A percentile compares a stretch with the other conserved stretches of the same genome.
Conservation (phyloP, 2,329 filamentous ascomycete species). For the Calcarisporium arbuscula region DNA sequence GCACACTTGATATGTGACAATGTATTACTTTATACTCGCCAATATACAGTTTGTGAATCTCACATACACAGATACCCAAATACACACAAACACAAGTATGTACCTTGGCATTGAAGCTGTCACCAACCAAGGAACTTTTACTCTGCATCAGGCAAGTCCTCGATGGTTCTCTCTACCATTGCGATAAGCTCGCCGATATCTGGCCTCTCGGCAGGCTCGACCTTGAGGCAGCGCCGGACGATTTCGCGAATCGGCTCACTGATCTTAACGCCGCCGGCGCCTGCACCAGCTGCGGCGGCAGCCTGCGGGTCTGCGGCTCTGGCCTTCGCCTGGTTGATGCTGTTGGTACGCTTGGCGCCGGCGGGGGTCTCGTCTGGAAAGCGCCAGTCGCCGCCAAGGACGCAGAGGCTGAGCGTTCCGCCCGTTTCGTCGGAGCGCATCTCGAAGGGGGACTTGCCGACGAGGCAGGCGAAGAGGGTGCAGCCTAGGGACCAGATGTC, state of each 20-base stretch:
- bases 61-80: too few species aligned
- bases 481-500: slow-evolving; percentile 98
- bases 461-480: slow-evolving; percentile 93
- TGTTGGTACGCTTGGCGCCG: slow-evolving; percentile 41
- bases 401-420: slow-evolving; percentile 85
- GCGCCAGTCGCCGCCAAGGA: slow-evolving; percentile 89
- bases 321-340: slow-evolving; percentile 27
- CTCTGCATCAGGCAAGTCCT: slow-evolving; percentile 57
- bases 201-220: slow-evolving; percentile 83
- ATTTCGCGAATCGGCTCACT: slow-evolving; percentile 81
- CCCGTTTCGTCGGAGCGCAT: slow-evolving; percentile 93
- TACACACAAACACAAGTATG: too few species aligned
- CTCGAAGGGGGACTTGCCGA: slow-evolving; percentile 96
- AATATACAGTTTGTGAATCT: too few species aligned
- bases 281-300: slow-evolving; percentile 12
- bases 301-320: slow-evolving; percentile 19
- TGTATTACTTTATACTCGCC: too few species aligned
- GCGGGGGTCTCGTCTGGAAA: slow-evolving; percentile 81
- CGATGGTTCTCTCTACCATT: slow-evolving; percentile 69
- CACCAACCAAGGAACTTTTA: too few species aligned
- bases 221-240: slow-evolving; percentile 75
- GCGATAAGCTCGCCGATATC: slow-evolving; percentile 78
- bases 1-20: too few species aligned
- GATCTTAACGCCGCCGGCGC: slow-evolving; percentile 45
- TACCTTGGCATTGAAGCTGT: too few species aligned